Base-by-base conservation (phyloP, 129 eudicot genomes). In the Silybum marianum region DNA sequence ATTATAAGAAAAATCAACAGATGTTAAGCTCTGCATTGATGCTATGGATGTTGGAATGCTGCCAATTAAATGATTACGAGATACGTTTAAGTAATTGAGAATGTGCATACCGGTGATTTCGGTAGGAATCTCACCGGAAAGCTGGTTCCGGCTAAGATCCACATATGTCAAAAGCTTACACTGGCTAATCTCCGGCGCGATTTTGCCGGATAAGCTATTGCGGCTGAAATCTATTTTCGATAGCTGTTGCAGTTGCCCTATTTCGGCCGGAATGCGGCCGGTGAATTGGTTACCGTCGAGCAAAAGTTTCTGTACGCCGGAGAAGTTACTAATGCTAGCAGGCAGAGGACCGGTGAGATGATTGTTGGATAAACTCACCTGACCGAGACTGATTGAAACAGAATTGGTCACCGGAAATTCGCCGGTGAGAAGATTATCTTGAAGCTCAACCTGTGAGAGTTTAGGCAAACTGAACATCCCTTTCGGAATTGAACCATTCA, bases 1-100 rank as follows among this genome's bases (percentile, higher is more conserved):
- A 67, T 94, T 94, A 69, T 94, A 94, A 1, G 98, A 94, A 80
- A 94, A 94, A 87, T 94, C 97, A 75, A 90, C 98, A 4, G 97
- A 94, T 0, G 98, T 94, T 75, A 94, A 84, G 81, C 98, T 94
- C 82, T 94, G 97, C 96, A 94, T 94, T 48, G 82, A 81, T 32
- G 98, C 83, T n/a, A 94, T 81, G 5, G 92, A 84, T 13, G 87
- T 38, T 0, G 98, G 98, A 86, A 94, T 94, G 81, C 80, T 86
- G 8, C 98, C 98, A 26, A 82, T 81, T 42, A 94, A 87, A 72
- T 81, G 91, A 74, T 91, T 94, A 32, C 90, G 80, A 0, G 98
- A 94, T 28, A 94, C 72, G 48, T 94, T 94, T 84, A 91, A 86
- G 69, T 88, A 92, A 82, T 94, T 91, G n/a, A 94, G 81, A 32